A percentile compares a stretch with the other conserved stretches of the same genome.
phyloP scores from a whole-genome alignment of 345 rosid species.

The Melaleuca quinquenervia region DNA sequence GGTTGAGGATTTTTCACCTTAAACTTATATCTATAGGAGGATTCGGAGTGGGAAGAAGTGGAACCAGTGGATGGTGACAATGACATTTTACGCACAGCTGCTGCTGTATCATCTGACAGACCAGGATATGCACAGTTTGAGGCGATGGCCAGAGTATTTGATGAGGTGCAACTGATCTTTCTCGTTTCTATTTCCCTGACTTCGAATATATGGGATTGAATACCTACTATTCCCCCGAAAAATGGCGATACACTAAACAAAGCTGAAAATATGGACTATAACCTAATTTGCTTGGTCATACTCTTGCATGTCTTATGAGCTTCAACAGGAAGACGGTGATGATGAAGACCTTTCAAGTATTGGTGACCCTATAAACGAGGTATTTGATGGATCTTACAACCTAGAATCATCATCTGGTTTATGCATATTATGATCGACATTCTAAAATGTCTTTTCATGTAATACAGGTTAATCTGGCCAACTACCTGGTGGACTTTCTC shows the following conservation, averaged over 20 bases:
- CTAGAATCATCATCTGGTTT: background rate
- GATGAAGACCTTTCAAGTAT: slow-evolving; percentile 37
- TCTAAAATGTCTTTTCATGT: background rate
- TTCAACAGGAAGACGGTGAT: slow-evolving; percentile 56
- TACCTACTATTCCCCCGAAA: background rate
- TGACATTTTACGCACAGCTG: slow-evolving; percentile 32
- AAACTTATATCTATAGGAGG: slow-evolving; percentile 19
- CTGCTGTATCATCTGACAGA: slow-evolving; percentile 33
- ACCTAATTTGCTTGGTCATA: background rate
- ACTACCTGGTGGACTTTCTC: slow-evolving; percentile 54
- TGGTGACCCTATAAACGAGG: slow-evolving; percentile 75
- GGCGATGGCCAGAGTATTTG: slow-evolving; percentile 60
- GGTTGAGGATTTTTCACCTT: background rate
- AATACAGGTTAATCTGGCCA: slow-evolving; percentile 65
- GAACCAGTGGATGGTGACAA: slow-evolving; percentile 39
- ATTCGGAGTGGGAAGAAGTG: slow-evolving; percentile 88
- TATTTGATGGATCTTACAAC: slow-evolving; percentile 2
- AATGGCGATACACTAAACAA: background rate
- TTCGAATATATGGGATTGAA: background rate
- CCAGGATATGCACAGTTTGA: slow-evolving; percentile 67
- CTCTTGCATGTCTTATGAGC: background rate
- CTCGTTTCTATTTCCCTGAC: background rate
- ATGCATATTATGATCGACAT: background rate
- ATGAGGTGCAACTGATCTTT: slow-evolving; percentile 28
- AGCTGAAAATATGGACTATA: background rate